Evolutionary conservation across 306 rosid species (phyloP).

Genomic region (Sechiopsis laciniata): DNA sequence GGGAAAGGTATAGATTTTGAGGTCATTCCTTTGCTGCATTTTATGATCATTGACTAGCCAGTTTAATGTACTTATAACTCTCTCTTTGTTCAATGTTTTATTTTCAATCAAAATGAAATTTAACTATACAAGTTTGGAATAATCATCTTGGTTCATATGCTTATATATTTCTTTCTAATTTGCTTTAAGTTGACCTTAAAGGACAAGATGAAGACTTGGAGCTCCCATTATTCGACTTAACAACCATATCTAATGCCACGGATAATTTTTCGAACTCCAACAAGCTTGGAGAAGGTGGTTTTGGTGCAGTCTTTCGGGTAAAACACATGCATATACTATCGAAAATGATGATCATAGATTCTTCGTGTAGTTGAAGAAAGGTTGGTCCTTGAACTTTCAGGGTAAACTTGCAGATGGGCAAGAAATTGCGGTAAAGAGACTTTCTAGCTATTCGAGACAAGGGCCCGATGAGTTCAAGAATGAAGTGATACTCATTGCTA

Average conservation of each 20-base stretch:
- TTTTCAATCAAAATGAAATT: too few relatives aligned
- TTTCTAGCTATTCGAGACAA: conserved; percentile 46
- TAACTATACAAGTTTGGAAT: too few relatives aligned
- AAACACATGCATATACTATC: background rate
- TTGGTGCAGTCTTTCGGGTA: conserved; percentile 56
- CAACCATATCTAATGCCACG: conserved; percentile 37
- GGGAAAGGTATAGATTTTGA: too few relatives aligned
- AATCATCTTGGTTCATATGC: background rate
- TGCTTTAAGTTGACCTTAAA: background rate
- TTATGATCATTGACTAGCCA: too few relatives aligned
- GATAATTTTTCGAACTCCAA: conserved; percentile 34
- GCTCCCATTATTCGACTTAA: conserved; percentile 38
- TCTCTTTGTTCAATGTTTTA: too few relatives aligned
- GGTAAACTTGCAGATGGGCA: conserved; percentile 42
- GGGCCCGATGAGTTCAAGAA: conserved; percentile 24
- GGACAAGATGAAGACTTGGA: conserved; percentile 32
- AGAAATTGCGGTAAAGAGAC: conserved; percentile 61
- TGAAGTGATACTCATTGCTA: too few relatives aligned
- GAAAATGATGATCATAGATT: background rate
- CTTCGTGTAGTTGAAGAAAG: too few relatives aligned
- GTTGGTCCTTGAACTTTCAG: conserved; percentile 22
- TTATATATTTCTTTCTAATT: background rate
- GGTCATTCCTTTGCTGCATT: too few relatives aligned
- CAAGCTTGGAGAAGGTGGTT: conserved; percentile 57
- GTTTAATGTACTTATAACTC: too few relatives aligned